Conservation (phyloP, 225 moss, liverwort and hornwort species). For the Anthoceros angustus region DNA sequence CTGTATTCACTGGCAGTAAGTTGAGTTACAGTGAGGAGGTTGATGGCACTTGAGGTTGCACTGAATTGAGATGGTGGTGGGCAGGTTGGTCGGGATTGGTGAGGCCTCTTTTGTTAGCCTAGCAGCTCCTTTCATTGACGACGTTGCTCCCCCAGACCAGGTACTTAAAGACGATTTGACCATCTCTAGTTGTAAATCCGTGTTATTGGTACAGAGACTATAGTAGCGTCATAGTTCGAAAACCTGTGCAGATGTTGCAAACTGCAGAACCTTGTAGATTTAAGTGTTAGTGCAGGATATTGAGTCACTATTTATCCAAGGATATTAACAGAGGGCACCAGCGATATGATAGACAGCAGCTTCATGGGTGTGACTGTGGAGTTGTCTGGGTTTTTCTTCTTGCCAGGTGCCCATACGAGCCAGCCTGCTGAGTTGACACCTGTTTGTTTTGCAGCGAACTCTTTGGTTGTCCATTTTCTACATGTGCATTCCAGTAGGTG, state of each 20-base stretch:
- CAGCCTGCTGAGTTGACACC: neutral
- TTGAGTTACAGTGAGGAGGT: neutral
- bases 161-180: neutral
- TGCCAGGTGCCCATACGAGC: too few relatives aligned
- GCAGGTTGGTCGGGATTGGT: constrained; percentile 82
- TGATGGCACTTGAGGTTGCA: neutral
- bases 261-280: neutral
- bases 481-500: constrained; percentile 78
- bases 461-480: constrained; percentile 79
- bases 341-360: too few relatives aligned
- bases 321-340: too few relatives aligned
- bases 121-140: constrained; percentile 89
- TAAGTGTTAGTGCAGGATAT: neutral
- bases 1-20: neutral
- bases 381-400: too few relatives aligned
- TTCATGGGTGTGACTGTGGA: too few relatives aligned
- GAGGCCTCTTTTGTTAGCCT: constrained; percentile 91
- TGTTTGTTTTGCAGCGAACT: constrained; percentile 29
- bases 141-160: constrained; percentile 60
- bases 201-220: neutral
- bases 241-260: constrained; percentile 7
- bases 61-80: neutral
- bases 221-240: too few relatives aligned
- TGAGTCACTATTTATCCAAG: too few relatives aligned
- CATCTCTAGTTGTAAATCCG: neutral